A percentile compares a stretch with the other conserved stretches of the same genome.
Evolutionary conservation across 768 basidiomycete species (phyloP).

Genomic region (Pulveroboletus sp.): DNA sequence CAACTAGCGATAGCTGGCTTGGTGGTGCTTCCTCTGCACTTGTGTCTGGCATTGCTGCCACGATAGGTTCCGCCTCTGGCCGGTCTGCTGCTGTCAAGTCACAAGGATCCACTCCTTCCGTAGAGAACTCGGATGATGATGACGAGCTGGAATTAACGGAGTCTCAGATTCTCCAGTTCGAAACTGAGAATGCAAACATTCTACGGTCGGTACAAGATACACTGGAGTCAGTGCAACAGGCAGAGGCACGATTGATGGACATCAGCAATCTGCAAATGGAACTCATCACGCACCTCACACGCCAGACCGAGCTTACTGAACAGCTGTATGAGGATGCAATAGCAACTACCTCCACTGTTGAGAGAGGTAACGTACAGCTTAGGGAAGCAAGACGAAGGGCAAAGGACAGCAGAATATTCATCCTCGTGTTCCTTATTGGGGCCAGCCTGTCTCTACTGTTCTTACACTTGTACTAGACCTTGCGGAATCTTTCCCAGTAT

Average conservation of each 20-base stretch:
- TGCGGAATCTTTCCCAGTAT: conserved; percentile 1
- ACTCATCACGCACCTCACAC: conserved; percentile 79
- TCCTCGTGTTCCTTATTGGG: conserved; percentile 87
- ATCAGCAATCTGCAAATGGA: conserved; percentile 93
- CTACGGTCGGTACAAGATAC: conserved; percentile 81
- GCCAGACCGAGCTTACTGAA: conserved; percentile 90
- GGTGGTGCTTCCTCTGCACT: conserved; percentile 55
- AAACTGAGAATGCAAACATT: conserved; percentile 85
- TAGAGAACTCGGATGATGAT: conserved; percentile 50
- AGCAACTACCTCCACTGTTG: conserved; percentile 76
- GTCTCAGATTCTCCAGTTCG: conserved; percentile 90
- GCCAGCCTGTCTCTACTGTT: conserved; percentile 90
- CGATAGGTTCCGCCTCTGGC: conserved; percentile 46
- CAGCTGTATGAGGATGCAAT: conserved; percentile 94
- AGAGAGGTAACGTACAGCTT: conserved; percentile 87
- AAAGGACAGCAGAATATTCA: conserved; percentile 82
- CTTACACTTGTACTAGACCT: conserved; percentile 80
- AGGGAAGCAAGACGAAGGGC: conserved; percentile 84
- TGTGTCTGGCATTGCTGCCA: conserved; percentile 51
- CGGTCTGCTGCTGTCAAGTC: conserved; percentile 27
- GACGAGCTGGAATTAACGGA: conserved; percentile 79
- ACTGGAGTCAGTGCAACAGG: conserved; percentile 84
- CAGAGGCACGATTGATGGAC: conserved; percentile 87
- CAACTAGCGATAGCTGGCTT: conserved; percentile 50
- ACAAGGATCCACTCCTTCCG: conserved; percentile 30